phyloP scores from a whole-genome alignment of 306 rosid genomes.

The Medicago ruthenica region DNA sequence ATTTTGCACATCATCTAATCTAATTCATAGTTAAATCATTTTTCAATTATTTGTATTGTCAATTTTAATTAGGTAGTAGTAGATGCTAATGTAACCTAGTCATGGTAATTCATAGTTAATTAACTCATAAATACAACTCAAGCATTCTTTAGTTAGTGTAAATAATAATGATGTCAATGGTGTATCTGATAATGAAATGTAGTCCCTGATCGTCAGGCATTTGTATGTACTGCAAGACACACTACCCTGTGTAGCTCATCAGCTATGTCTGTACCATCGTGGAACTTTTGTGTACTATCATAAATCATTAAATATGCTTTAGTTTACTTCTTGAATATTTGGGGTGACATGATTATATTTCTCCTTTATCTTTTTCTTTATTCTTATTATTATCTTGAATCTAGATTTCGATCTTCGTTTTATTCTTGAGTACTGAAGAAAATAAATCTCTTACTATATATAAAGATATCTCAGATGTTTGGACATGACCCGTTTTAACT shows the following conservation, averaged over 20 bases:
- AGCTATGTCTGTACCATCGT: constrained; percentile 48
- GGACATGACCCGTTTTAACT: constrained; percentile 25
- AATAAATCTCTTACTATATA: neutral
- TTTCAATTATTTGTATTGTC: no score
- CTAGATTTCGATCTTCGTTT: neutral
- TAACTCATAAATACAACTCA: no score
- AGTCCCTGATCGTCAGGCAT: constrained; percentile 33
- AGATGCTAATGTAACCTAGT: neutral
- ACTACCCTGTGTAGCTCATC: constrained; percentile 32
- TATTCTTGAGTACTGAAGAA: neutral
- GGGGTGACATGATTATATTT: constrained; percentile 31
- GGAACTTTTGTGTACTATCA: constrained; percentile 42
- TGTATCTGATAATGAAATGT: constrained; percentile 24
- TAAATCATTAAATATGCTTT: constrained; percentile 40
- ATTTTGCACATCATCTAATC: neutral
- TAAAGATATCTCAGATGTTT: constrained; percentile 19
- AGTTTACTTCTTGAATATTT: constrained; percentile 45
- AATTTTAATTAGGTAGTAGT: no score
- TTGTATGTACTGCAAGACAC: constrained; percentile 44
- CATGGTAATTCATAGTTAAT: neutral
- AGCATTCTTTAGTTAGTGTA: no score
- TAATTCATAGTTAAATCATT: neutral
- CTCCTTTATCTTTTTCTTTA: constrained; percentile 23
- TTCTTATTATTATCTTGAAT: neutral
- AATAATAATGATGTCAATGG: no score